Evolutionary conservation across 2,329 filamentous ascomycete species (phyloP), one percentile per base, ranked within the genome.

Genomic region (Fusarium odoratissimum): DNA sequence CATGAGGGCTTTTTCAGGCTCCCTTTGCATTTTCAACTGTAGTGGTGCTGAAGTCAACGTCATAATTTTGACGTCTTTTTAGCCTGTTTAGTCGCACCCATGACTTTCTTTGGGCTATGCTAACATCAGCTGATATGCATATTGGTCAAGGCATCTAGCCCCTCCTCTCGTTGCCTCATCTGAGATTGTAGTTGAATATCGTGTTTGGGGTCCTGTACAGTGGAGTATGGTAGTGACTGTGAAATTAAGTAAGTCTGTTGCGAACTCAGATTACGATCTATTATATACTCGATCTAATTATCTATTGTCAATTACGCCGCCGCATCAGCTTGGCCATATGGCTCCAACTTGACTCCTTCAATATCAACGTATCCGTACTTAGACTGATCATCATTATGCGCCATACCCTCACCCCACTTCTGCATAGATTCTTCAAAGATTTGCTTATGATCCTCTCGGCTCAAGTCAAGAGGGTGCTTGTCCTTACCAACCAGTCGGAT

Each of bases 401-500:
- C 73, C 80, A 79, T 81, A n/a, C 61, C 64, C 60, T 78, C 46
- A 12, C 46, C 28, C 79, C 81, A 83, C 23, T 78, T 72, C 35
- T 70, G 45, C 64, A 83, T 44, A 2, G 80, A 78, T 33, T 72
- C 66, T 14, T 78, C 52, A 33, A 83, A 82, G 0, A 74, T 67
- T 19, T 76, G 67, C 25, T 73, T 72, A 44, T 83, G 75, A 14
- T 82, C 77, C 6, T 81, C 78, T 8, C 77, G 65, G 33, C 80
- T 91, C 88, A 30, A 89, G 89, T 16, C 91, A 88, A 60, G 89
- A 91, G 82, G 91, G 89, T 38, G 86, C 57, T 90, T 76, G 19
- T 80, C 79, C 42, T 77, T 74, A 31, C 79, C 78, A 2, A 82
- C 80, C 1, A 83, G 64, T 6, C 76, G 74, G 4, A 83, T 82